Evolutionary conservation across 2,329 filamentous ascomycete species (phyloP), one percentile per base, ranked within the genome.

Genomic region (Venturia asperata): DNA sequence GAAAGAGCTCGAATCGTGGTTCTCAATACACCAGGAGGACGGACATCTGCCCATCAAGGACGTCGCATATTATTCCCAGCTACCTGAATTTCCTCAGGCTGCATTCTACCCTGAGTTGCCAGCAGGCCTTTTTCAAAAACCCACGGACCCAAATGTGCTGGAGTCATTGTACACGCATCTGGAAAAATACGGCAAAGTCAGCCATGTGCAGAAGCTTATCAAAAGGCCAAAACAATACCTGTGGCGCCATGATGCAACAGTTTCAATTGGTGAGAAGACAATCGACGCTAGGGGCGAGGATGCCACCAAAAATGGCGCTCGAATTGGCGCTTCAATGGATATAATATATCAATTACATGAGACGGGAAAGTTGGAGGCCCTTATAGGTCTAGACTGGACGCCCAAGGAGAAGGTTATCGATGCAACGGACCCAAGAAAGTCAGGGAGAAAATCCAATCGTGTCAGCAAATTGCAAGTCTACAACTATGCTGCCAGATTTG

Each of bases 401-500:
- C 42, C 9, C 7, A 9, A 13, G 21, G 60, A 43, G 24, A 27
- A 52, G 11, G 24, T 52, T 17, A 42, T 10, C 5, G 47, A 49
- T 9, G 11, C n/a, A 55, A 17, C 4, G 43, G 17, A 34, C n/a
- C 5, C 11, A 37, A 19, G 37, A 43, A 39, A 5, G 15, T 3
- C 34, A 43, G 21, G 21, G 7, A 61, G 11, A n/a, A 61, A 27
- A 27, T 27, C 19, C 37, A 24, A 27, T 10, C 21, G 47, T 27
- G 37, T 21, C n/a, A 49, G 5, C 39, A 65, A 47, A 55, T 41
- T 65, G 27, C 64, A 66, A 21, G 64, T 80, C 24, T 79, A 77
- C 69, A 76, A 78, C 65, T 79, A 78, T 69, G 76, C 76, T 43
- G 77, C 77, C 2, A 70, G 73, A 37, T 77, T 74, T 66, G 75